Conservation (phyloP, 2,329 filamentous ascomycete species). For the Microdochium nivale region DNA sequence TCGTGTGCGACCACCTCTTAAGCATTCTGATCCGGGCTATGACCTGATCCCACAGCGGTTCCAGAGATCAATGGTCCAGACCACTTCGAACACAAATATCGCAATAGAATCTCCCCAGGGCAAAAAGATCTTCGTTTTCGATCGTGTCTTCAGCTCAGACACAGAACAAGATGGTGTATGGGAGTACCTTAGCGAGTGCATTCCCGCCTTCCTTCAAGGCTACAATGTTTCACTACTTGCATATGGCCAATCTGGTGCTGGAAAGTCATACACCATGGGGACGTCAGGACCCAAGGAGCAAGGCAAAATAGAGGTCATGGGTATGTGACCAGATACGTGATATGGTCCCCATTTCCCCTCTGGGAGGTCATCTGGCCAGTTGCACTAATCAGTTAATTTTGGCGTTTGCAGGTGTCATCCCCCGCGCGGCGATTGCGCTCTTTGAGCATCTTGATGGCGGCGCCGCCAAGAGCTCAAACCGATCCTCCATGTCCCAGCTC, state of each 20-base stretch:
- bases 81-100: constrained; percentile 75
- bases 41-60: constrained; percentile 95
- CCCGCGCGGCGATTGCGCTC: constrained; percentile 74
- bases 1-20: constrained; percentile 81
- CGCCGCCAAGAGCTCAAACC: constrained; percentile 33
- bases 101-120: constrained; percentile 87
- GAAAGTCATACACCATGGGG: constrained; percentile 98
- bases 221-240: constrained; percentile 98
- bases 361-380: too few species aligned
- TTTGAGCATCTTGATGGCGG: constrained; percentile 77
- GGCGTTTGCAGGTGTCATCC: constrained; percentile 97
- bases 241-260: constrained; percentile 94
- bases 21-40: constrained; percentile 77
- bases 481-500: constrained; percentile 67
- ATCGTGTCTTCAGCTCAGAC: constrained; percentile 83
- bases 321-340: constrained; percentile 39
- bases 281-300: constrained; percentile 82
- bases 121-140: constrained; percentile 92
- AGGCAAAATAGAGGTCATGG: constrained; percentile 62
- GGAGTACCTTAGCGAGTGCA: constrained; percentile 88
- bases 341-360: neutral
- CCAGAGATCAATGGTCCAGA: constrained; percentile 84
- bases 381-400: too few species aligned
- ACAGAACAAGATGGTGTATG: constrained; percentile 82
- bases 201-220: constrained; percentile 82